Evolutionary conservation across 352 stramenopile species (phyloP), one percentile per base, ranked within the genome.

Genomic region (Pythium myriotylum): DNA sequence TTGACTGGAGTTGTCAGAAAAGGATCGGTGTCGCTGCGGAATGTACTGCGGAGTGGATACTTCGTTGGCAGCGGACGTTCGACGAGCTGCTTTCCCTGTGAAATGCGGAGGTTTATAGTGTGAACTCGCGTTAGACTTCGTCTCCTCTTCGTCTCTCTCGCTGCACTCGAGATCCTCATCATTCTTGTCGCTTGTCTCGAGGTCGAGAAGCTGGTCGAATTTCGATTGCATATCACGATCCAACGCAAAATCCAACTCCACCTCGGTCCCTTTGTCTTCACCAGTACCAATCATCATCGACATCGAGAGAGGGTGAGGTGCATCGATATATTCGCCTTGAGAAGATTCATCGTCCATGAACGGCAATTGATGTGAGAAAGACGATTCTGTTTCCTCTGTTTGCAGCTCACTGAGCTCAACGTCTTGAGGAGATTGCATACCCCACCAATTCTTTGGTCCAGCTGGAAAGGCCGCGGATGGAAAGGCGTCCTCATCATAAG

Each of bases 161-260:
- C 79, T 71, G 4, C 67, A 32, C 1, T 70, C 62, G 2, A 78
- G 55, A 12, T 80, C 66, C 9, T 60, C 58, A 4, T 46, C 22
- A 23, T 45, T 54, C 8, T 55, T 33, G 6, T 52, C 76, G 37
- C 54, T 85, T 6, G 76, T 81, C 29, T 86, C 74, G 26, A 88
- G 63, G 20, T 92, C 78, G 52, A 96, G 70, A n/a, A 96, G 45
- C 2, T 57, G 76, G 26, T 93, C 77, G 46, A 96, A 88, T 35
- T 76, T 76, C 0, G 73, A 80, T 66, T 92, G 86, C 46, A 96
- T 74, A 32, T 94, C 84, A 3, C 62, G 59, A 49, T 94, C 84
- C 17, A 94, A 66, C 12, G 67, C 56, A 58, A 96, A 93, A n/a
- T 94, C 87, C 3, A 96, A 67, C 58, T 94, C 81, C 20, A 96